These are phyloP conservation scores for Trametes villosa DNA, from an alignment of 768 basidiomycete species.

Conservation along the genomic window DNA sequence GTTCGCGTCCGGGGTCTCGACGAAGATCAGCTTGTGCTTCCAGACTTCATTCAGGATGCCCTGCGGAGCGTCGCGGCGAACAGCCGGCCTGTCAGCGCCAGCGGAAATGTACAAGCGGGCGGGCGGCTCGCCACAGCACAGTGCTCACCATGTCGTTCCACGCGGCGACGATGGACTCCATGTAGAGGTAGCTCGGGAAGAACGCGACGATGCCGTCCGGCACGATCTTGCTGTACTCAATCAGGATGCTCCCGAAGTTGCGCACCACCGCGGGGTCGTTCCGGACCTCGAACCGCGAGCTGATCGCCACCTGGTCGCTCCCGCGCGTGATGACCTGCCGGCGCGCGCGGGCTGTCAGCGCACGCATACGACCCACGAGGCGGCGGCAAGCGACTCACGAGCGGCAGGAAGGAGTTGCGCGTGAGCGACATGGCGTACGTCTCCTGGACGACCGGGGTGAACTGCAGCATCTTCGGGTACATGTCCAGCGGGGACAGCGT, in stretches of 20 bases:
- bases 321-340: constrained; percentile 95
- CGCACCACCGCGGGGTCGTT: constrained; percentile 99
- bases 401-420: constrained; percentile 92
- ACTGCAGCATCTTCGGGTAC: constrained; percentile 99
- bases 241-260: constrained; percentile 97
- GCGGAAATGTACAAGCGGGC: too few species aligned
- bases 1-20: constrained; percentile 98
- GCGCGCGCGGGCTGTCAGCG: background rate
- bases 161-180: constrained; percentile 99
- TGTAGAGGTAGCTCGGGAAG: constrained; percentile 99
- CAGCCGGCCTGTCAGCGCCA: too few species aligned
- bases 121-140: too few species aligned
- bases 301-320: constrained; percentile 97
- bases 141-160: constrained; percentile 98
- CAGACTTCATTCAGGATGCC: constrained; percentile 99
- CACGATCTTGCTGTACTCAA: constrained; percentile 97
- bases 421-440: constrained; percentile 98
- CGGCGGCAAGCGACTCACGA: constrained; percentile 53
- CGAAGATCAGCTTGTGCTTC: constrained; percentile 99
- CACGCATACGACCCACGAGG: background rate
- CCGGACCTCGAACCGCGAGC: constrained; percentile 96
- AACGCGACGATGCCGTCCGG: constrained; percentile 99
- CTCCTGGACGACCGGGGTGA: constrained; percentile 95
- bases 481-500: constrained; percentile 98
- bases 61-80: constrained; percentile 49